A percentile compares a stretch with the other conserved stretches of the same genome.
Conservation (phyloP, 495 filamentous ascomycete species). For the Neurospora hispaniola region DNA sequence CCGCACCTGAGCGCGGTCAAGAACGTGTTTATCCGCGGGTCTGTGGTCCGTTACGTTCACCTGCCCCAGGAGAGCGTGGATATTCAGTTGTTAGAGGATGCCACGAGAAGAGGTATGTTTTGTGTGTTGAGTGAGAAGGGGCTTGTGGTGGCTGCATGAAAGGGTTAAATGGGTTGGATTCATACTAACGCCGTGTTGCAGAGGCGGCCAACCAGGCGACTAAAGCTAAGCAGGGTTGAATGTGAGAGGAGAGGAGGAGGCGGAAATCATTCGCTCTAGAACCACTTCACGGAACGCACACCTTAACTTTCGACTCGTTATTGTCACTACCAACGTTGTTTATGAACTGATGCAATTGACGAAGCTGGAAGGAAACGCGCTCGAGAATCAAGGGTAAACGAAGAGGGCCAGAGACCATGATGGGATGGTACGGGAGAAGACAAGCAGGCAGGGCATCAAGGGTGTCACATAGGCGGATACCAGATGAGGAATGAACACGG, state of each 20-base stretch:
- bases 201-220: slow-evolving; percentile 34
- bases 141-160: not conserved
- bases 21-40: slow-evolving; percentile 96
- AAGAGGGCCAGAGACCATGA: no score
- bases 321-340: not conserved
- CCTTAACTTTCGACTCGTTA: no score
- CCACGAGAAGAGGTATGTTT: slow-evolving; percentile 75
- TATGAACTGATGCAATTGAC: not conserved
- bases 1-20: slow-evolving; percentile 90
- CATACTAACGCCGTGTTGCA: slow-evolving; percentile 3
- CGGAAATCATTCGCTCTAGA: not conserved
- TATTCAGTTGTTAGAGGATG: slow-evolving; percentile 86
- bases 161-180: not conserved
- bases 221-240: slow-evolving; percentile 29
- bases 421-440: not conserved
- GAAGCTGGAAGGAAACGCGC: not conserved
- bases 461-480: not conserved
- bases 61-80: slow-evolving; percentile 82
- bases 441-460: not conserved
- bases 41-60: slow-evolving; percentile 92
- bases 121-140: not conserved
- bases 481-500: not conserved
- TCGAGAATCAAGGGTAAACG: not conserved
- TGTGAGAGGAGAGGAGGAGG: slow-evolving; percentile 10
- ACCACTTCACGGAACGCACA: not conserved